Conservation (phyloP, 2,329 filamentous ascomycete genomes). For the Blumeriella jaapii region DNA sequence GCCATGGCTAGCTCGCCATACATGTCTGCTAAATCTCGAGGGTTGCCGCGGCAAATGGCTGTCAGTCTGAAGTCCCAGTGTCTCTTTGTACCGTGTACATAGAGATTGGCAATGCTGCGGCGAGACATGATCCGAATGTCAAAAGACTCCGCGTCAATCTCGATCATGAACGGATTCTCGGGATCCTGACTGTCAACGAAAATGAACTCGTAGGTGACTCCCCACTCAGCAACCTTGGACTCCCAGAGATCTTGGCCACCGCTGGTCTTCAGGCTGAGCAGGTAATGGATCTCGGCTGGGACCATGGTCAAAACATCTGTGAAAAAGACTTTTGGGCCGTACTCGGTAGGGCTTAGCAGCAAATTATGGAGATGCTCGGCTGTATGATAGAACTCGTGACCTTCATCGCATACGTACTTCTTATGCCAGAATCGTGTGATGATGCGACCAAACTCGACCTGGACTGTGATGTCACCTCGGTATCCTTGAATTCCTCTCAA, state of each 20-base stretch:
- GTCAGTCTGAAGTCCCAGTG: conserved; percentile 24
- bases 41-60: conserved; percentile 12
- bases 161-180: conserved; percentile 15
- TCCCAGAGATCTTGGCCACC: conserved; percentile 20
- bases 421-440: conserved; percentile 1
- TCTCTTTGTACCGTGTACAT: conserved; percentile 23
- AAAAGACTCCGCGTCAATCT: conserved; percentile 25
- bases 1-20: conserved; percentile 12
- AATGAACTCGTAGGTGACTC: conserved; percentile 20
- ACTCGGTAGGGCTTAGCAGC: neutral
- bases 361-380: neutral
- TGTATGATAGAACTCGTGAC: neutral
- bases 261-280: conserved; percentile 17
- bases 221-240: conserved; percentile 8
- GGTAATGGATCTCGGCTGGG: conserved; percentile 17
- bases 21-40: conserved; percentile 7
- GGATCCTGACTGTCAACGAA: conserved; percentile 14
- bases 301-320: conserved; percentile 21
- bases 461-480: conserved; percentile 17
- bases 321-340: conserved; percentile 13
- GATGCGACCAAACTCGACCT: conserved; percentile 24
- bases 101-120: conserved; percentile 15
- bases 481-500: conserved; percentile 18
- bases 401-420: neutral
- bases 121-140: conserved; percentile 9